These are phyloP conservation scores for Elongisporangium undulatum DNA, from an alignment of 352 stramenopile species.

Conservation along the genomic window DNA sequence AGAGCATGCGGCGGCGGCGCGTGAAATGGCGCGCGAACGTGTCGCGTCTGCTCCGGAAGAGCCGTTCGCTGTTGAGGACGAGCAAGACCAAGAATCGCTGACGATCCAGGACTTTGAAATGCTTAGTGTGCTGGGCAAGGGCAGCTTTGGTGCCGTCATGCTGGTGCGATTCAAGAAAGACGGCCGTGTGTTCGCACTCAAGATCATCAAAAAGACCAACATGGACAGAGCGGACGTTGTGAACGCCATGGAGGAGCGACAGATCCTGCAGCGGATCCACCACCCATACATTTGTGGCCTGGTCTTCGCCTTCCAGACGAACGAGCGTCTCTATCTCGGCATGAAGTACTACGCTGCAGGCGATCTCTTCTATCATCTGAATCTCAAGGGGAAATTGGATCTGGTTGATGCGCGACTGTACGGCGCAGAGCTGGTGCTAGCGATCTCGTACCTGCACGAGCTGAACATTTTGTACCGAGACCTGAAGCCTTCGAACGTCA, in stretches of 20 bases:
- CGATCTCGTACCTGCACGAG: slow-evolving; percentile 87
- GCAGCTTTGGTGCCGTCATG: slow-evolving; percentile 87
- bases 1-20: neutral
- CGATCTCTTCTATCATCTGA: slow-evolving; percentile 87
- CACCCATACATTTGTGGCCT: slow-evolving; percentile 87
- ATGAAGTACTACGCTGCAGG: slow-evolving; percentile 90
- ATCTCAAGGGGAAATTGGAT: slow-evolving; percentile 68
- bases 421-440: slow-evolving; percentile 79
- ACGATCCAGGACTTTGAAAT: slow-evolving; percentile 91
- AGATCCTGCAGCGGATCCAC: slow-evolving; percentile 87
- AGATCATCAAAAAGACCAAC: slow-evolving; percentile 89
- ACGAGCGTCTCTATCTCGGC: slow-evolving; percentile 83
- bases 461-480: slow-evolving; percentile 89
- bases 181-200: slow-evolving; percentile 82
- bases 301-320: slow-evolving; percentile 88
- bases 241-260: slow-evolving; percentile 86
- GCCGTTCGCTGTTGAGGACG: slow-evolving; percentile 13
- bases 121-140: slow-evolving; percentile 83
- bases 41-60: slow-evolving; percentile 3
- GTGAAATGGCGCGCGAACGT: neutral
- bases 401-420: slow-evolving; percentile 72
- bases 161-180: slow-evolving; percentile 89
- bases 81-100: slow-evolving; percentile 45
- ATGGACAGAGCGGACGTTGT: slow-evolving; percentile 83
- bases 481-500: slow-evolving; percentile 87